phyloP scores from a whole-genome alignment of 1,284 basidiomycete species.

The Laetiporus sulphureus region DNA sequence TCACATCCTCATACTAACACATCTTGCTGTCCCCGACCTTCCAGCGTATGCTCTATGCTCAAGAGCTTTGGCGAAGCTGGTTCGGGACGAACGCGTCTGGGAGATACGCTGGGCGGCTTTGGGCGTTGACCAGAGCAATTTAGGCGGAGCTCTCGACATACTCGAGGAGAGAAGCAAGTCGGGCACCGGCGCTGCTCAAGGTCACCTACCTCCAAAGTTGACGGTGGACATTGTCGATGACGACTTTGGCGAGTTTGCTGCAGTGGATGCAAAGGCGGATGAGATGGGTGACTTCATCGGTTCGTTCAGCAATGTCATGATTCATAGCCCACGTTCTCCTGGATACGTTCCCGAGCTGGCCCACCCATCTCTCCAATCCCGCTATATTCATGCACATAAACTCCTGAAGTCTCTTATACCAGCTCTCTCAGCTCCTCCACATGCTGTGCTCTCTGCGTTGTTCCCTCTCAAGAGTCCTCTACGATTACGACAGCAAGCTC shows the following conservation, averaged over 20 bases:
- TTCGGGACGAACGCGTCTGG: conserved; percentile 72
- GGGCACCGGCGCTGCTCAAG: conserved; percentile 29
- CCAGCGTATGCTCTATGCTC: conserved; percentile 66
- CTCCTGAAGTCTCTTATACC: conserved; percentile 56
- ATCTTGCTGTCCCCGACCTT: conserved; percentile 74
- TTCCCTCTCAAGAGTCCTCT: conserved; percentile 33
- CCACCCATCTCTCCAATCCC: conserved; percentile 34
- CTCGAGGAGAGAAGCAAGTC: conserved; percentile 43
- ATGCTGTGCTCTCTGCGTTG: conserved; percentile 50
- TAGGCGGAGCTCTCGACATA: conserved; percentile 51
- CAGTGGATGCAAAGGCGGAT: conserved; percentile 36
- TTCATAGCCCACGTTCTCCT: conserved; percentile 13
- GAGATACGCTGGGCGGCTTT: conserved; percentile 61
- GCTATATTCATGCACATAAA: conserved; percentile 60
- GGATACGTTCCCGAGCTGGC: conserved; percentile 15
- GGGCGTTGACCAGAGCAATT: conserved; percentile 38
- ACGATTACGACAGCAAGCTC: conserved; percentile 49
- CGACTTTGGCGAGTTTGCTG: conserved; percentile 87
- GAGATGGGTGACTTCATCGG: conserved; percentile 58
- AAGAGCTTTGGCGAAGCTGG: conserved; percentile 58
- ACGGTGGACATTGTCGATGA: conserved; percentile 56
- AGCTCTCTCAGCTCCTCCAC: conserved; percentile 47
- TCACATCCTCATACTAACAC: conserved; percentile 65
- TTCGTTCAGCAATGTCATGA: conserved; percentile 18
- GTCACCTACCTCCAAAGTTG: conserved; percentile 48